phyloP scores from a whole-genome alignment of 2,329 filamentous ascomycete genomes.

The Mariannaea sp. region DNA sequence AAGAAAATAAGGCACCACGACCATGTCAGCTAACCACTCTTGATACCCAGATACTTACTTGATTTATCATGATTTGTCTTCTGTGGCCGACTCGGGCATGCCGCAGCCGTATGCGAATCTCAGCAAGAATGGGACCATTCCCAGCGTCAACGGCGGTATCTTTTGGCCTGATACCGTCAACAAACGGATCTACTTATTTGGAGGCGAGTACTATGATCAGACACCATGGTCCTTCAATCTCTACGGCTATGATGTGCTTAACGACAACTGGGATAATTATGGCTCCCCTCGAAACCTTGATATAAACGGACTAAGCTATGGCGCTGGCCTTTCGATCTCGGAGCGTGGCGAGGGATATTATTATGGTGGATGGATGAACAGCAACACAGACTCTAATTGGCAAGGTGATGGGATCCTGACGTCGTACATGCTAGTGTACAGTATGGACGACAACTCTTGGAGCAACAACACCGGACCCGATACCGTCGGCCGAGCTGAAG shows the following conservation, averaged over 20 bases:
- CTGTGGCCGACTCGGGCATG: constrained; percentile 49
- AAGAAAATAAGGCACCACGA: background rate
- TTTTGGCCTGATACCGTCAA: constrained; percentile 67
- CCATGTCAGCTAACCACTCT: background rate
- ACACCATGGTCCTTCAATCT: constrained; percentile 54
- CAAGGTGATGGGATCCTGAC: constrained; percentile 50
- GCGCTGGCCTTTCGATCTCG: constrained; percentile 60
- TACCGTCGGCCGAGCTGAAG: constrained; percentile 59
- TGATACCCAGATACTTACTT: constrained; percentile 10
- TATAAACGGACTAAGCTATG: constrained; percentile 58
- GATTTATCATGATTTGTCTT: constrained; percentile 32
- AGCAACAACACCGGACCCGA: constrained; percentile 61
- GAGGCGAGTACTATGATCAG: constrained; percentile 60
- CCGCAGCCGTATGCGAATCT: constrained; percentile 62
- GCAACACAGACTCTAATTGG: constrained; percentile 58
- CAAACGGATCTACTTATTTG: constrained; percentile 66
- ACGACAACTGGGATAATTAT: constrained; percentile 60
- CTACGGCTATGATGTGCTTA: constrained; percentile 61
- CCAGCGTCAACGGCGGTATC: constrained; percentile 49
- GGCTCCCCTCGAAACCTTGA: constrained; percentile 41
- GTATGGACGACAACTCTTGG: constrained; percentile 57
- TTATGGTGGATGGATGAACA: constrained; percentile 66
- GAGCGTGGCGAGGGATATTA: constrained; percentile 63
- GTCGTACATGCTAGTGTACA: constrained; percentile 59
- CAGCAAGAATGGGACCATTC: constrained; percentile 63